Evolutionary conservation across 148 eudicot species (phyloP).

Genomic region (Spergularia bocconei): DNA sequence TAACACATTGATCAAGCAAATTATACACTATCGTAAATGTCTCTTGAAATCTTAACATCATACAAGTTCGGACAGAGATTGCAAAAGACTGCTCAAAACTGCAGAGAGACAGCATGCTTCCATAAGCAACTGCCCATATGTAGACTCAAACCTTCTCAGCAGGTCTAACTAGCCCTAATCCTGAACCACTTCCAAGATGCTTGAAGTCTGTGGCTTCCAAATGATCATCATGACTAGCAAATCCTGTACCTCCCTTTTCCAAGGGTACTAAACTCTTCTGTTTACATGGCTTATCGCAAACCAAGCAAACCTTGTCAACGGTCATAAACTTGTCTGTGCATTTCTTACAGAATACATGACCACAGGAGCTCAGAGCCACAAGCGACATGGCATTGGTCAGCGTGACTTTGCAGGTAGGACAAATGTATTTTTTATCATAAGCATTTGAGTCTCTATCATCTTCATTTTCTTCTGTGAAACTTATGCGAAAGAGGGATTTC

Average conservation of each 20-base stretch:
- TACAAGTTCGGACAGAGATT: background rate
- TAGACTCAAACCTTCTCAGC: constrained; percentile 69
- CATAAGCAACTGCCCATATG: background rate
- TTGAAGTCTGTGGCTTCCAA: constrained; percentile 84
- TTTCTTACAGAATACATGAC: constrained; percentile 91
- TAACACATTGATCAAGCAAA: background rate
- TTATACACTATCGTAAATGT: background rate
- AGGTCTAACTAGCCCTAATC: constrained; percentile 87
- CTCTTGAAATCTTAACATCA: background rate
- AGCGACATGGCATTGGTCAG: constrained; percentile 74
- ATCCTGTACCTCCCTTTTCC: constrained; percentile 92
- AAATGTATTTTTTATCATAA: constrained; percentile 59
- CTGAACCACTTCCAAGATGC: constrained; percentile 89
- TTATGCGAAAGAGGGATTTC: constrained; percentile 70
- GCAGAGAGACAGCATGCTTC: background rate
- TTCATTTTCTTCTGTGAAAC: constrained; percentile 58
- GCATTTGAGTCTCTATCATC: constrained; percentile 35
- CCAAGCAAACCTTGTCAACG: constrained; percentile 84
- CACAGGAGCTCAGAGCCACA: constrained; percentile 75
- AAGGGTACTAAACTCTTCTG: constrained; percentile 65
- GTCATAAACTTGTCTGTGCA: constrained; percentile 76
- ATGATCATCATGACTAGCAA: constrained; percentile 78
- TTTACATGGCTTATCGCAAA: constrained; percentile 80
- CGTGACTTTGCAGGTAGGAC: constrained; percentile 94
- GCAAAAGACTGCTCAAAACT: background rate